These are phyloP conservation scores for Candida nemodendra DNA, from an alignment of 805 yeast species.

Conservation along the genomic window DNA sequence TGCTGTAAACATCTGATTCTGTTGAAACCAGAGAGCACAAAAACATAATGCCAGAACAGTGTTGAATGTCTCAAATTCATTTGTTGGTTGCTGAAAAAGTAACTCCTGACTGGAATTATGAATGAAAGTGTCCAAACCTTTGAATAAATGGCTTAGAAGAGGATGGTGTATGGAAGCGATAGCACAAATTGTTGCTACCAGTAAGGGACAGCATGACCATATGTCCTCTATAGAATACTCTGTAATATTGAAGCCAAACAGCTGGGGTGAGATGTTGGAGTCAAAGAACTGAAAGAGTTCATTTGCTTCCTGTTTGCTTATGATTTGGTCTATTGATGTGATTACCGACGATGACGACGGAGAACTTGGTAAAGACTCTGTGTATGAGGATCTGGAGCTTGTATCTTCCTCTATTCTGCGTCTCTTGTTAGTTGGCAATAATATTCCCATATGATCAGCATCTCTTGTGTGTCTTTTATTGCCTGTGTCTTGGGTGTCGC, in stretches of 20 bases:
- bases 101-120: conserved; percentile 30
- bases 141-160: conserved; percentile 23
- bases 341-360: background rate
- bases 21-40: conserved; percentile 68
- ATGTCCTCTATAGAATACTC: conserved; percentile 46
- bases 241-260: conserved; percentile 63
- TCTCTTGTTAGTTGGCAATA: background rate
- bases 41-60: conserved; percentile 62
- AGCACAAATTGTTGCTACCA: conserved; percentile 59
- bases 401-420: background rate
- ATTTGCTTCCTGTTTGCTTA: conserved; percentile 35
- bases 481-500: background rate
- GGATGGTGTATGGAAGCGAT: conserved; percentile 65
- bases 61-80: conserved; percentile 52
- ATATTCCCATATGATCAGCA: background rate
- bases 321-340: conserved; percentile 17
- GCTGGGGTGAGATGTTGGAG: conserved; percentile 55
- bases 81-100: conserved; percentile 36
- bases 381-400: background rate
- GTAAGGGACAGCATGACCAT: conserved; percentile 56
- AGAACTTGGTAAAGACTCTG: background rate
- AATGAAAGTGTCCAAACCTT: conserved; percentile 29
- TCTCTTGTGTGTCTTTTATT: background rate
- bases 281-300: conserved; percentile 53
- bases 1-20: conserved; percentile 64